Evolutionary conservation across 352 stramenopile genomes (phyloP), one percentile per base, ranked within the genome.

Genomic region (Vaucheria bursata): DNA sequence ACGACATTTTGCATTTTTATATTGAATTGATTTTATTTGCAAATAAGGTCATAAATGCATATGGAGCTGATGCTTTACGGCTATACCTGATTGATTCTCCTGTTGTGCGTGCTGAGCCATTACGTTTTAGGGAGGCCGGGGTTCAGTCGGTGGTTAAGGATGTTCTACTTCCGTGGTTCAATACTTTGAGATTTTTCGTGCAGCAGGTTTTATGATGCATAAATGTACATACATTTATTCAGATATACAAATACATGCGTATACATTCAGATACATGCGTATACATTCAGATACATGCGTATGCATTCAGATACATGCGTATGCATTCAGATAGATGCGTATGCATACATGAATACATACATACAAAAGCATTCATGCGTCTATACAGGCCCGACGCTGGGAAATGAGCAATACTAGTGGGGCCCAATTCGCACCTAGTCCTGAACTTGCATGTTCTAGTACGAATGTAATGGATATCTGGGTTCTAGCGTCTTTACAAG

Each of bases 41-140:
- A 0, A 68, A 77, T 35, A 50, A 92, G 72, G 95, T 99, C 35
- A 90, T 99, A 70, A 85, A 94, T 52, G 96, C 95, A 78, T 98
- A 99, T 84, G 96, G 96, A 49, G 95, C 96, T 25, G 96, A 99
- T 87, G 95, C 96, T 0, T 86, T 99, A 79, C 89, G 96, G 79
- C 91, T 99, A 83, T 99, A 99, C 88, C 89, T 99, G 69, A 99
- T 99, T 87, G 98, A 99, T 87, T 99, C 94, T 71, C 96, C 96
- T 1, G 95, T 98, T n/a, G 96, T 99, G 73, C 93, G 96, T 64
- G 96, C 95, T 6, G 96, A 99, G 86, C 92, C 94, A 31, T 85
- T 99, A 0, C 96, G 96, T 71, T 99, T 99, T 86, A 88, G 96
- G 79, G 91, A 98, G 65, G 81, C 87, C 6, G 96, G 96, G 71